These are phyloP conservation scores for Xylaria curta DNA, from an alignment of 495 filamentous ascomycete genomes.

Conservation along the genomic window DNA sequence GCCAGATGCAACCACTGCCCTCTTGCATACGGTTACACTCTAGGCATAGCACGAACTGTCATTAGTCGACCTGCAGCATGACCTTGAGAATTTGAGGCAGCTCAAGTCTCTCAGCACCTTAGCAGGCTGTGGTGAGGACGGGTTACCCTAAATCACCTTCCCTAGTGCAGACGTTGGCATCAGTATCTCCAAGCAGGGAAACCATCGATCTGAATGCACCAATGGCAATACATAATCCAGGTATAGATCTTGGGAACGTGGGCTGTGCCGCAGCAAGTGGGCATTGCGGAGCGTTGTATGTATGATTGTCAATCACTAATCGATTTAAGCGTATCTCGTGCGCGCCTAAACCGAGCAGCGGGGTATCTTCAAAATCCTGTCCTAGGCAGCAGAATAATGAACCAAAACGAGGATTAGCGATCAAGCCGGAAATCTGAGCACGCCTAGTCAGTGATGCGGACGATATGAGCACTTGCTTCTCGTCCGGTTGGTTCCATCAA, in stretches of 20 bases:
- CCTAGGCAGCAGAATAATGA: background rate
- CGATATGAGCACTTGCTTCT: background rate
- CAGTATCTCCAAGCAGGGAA: background rate
- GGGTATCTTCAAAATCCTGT: background rate
- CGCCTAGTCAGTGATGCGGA: background rate
- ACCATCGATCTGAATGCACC: constrained; percentile 7
- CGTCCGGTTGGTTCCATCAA: background rate
- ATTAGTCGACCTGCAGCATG: background rate
- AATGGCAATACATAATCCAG: background rate
- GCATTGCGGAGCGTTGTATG: background rate
- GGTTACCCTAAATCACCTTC: background rate
- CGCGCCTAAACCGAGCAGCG: background rate
- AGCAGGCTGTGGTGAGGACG: background rate
- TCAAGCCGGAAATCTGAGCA: background rate
- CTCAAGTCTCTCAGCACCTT: background rate
- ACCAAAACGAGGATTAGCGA: background rate
- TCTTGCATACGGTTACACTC: constrained; percentile 4
- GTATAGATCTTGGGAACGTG: constrained; percentile 15
- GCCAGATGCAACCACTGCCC: background rate
- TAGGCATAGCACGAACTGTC: constrained; percentile 1
- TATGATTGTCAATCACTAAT: constrained; percentile 12
- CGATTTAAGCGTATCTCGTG: background rate
- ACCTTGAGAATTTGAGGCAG: background rate
- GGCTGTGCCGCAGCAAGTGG: constrained; percentile 12
- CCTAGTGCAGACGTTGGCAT: background rate